These are phyloP conservation scores for Cladosporium austrohemisphaericum DNA, from an alignment of 2,329 filamentous ascomycete species.

Conservation along the genomic window DNA sequence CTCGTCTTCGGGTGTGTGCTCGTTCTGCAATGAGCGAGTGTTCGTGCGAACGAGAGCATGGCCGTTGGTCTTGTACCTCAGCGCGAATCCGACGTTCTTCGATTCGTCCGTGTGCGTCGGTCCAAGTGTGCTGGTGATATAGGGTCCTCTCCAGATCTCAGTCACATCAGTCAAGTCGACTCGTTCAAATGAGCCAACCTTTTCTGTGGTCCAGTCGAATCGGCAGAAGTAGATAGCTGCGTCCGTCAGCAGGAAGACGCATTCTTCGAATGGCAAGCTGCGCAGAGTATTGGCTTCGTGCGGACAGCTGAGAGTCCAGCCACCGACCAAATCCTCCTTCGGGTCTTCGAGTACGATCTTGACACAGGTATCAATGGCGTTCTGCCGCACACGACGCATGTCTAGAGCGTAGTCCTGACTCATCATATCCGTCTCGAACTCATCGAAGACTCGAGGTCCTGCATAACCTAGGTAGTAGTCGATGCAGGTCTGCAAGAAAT, in stretches of 20 bases:
- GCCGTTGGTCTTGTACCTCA: constrained; percentile 70
- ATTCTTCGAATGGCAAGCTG: constrained; percentile 75
- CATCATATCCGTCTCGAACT: constrained; percentile 93
- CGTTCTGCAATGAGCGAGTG: constrained; percentile 67
- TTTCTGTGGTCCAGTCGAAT: constrained; percentile 93
- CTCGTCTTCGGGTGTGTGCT: constrained; percentile 46
- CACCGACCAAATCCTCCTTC: constrained; percentile 77
- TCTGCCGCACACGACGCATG: constrained; percentile 75
- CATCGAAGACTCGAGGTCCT: constrained; percentile 78
- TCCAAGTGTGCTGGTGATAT: constrained; percentile 85
- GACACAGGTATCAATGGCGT: constrained; percentile 83
- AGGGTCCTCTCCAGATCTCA: constrained; percentile 73
- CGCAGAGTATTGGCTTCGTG: constrained; percentile 63
- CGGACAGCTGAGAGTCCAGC: constrained; percentile 84
- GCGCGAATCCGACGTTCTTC: constrained; percentile 78
- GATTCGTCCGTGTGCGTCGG: constrained; percentile 70
- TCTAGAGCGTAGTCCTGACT: constrained; percentile 88
- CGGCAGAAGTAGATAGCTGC: constrained; percentile 81
- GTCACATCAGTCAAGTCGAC: constrained; percentile 72
- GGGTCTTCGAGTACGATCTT: constrained; percentile 77
- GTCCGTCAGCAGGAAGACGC: constrained; percentile 81
- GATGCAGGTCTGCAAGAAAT: constrained; percentile 91
- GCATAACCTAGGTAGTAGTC: constrained; percentile 92
- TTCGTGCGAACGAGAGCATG: constrained; percentile 75
- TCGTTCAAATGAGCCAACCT: constrained; percentile 86